phyloP scores from a whole-genome alignment of 345 rosid genomes.

The Bruguiera gymnorhiza region DNA sequence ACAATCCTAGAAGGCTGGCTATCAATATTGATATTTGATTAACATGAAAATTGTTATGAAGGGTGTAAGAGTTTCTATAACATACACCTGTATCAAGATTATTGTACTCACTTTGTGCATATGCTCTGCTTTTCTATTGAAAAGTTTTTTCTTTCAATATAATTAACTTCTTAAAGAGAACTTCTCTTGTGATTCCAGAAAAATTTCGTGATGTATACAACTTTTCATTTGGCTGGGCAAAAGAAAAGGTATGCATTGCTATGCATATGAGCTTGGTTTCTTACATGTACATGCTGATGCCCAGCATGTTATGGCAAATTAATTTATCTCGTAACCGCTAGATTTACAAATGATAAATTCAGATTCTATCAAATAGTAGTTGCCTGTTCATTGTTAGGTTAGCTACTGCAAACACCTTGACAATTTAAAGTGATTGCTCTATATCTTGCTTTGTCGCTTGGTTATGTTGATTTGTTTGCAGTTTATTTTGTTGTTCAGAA shows the following conservation, averaged over 20 bases:
- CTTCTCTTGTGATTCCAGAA: conserved; percentile 42
- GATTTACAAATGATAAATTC: too few species aligned
- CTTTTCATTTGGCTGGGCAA: conserved; percentile 98
- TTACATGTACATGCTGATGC: background rate
- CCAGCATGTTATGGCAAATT: background rate
- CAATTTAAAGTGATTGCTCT: background rate
- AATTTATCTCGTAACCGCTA: too few species aligned
- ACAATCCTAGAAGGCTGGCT: too few species aligned
- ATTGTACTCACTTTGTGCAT: too few species aligned
- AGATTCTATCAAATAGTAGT: too few species aligned
- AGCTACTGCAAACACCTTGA: background rate
- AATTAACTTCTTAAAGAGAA: too few species aligned
- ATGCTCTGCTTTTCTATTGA: too few species aligned
- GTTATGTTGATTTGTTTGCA: background rate
- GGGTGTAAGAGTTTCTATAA: too few species aligned
- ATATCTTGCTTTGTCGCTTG: background rate
- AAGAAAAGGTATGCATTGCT: conserved; percentile 70
- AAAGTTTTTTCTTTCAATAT: too few species aligned
- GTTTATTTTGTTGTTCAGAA: background rate
- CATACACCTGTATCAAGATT: too few species aligned
- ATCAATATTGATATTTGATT: too few species aligned
- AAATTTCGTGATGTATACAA: conserved; percentile 90
- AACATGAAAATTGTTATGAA: too few species aligned
- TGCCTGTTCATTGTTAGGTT: background rate
- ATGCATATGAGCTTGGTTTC: background rate